Base-by-base conservation (phyloP, 371 early-diverging fungal species). In the Rhizomucor miehei region DNA sequence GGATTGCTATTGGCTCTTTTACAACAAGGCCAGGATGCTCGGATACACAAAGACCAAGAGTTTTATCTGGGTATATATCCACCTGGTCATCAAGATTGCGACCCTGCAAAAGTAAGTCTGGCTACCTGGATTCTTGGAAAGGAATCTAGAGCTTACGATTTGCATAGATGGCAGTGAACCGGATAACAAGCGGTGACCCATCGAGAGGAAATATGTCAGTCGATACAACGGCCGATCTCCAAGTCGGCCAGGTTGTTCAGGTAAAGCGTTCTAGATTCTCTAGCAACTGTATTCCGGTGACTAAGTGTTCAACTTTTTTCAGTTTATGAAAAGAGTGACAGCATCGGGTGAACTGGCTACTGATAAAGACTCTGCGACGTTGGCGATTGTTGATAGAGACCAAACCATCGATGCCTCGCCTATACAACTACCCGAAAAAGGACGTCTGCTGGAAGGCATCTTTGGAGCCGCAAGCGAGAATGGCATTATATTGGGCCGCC, bases 131-230 rank as follows among this genome's bases (percentile, higher is more conserved):
- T n/a, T 39, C 40, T 24, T 24, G 24, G 34, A 52, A 36, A 54
- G 24, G 5, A 8, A 47, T 24, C 23, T 38, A 3, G 44, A 23
- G 12, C 19, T 14, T n/a, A 35, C 23, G n/a, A 17, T 20, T 24
- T 13, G 44, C 38, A 12, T 61, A 67, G 46, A 65, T 78, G 51
- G 72, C 73, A 2, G 82, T 90, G 6, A 80, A 78, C 52, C 71
- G 77, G 35, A 76, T 90, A 44, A 84, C 82, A 29, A 85, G 89
- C 47, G 91, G 91, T 1, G 89, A 90, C 67, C 87, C 87, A n/a
- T 68, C 81, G 6, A 81, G 81, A 48, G 91, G 89, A 1, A 87
- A 85, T 29, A 79, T 90, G 77, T 84, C 91, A 0, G 64, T 90
- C 5, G 89, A 90, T 54, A 85, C 87, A 2, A 78, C 79, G 0